A percentile compares a stretch with the other conserved stretches of the same genome.
phyloP scores from a whole-genome alignment of 352 stramenopile genomes.

The Pythium apleroticum region DNA sequence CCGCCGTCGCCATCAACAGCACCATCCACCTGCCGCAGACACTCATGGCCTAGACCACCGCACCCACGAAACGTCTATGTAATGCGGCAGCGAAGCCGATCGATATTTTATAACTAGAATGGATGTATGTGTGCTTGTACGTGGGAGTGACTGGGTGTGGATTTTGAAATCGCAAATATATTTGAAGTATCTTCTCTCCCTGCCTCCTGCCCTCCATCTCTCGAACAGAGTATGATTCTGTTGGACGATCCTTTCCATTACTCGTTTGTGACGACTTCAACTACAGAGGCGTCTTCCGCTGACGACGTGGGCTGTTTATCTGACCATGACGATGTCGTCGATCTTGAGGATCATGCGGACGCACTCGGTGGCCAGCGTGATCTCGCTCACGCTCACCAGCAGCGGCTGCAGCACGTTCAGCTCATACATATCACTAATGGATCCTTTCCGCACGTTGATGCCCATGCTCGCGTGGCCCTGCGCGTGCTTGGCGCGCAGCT shows the following conservation, averaged over 20 bases:
- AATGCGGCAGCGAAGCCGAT: conserved; percentile 1
- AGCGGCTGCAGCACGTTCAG: conserved; percentile 98
- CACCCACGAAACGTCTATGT: not conserved
- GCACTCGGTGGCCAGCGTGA: conserved; percentile 97
- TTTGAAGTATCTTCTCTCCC: conserved; percentile 6
- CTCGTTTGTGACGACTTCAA: not conserved
- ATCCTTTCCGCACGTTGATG: conserved; percentile 96
- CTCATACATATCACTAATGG: conserved; percentile 99
- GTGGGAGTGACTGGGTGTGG: too few species aligned
- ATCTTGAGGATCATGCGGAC: conserved; percentile 99
- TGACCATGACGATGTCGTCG: conserved; percentile 98
- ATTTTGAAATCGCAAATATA: conserved; percentile 17
- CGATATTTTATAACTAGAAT: conserved; percentile 14
- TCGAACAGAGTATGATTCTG: not conserved
- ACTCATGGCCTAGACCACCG: conserved; percentile 18
- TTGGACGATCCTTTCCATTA: not conserved
- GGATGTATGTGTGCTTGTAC: not conserved
- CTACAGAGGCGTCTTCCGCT: not conserved
- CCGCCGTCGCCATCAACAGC: conserved; percentile 70
- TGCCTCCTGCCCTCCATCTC: not conserved
- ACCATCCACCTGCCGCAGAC: conserved; percentile 51
- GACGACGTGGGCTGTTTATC: conserved; percentile 48
- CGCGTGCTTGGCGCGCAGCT: conserved; percentile 93
- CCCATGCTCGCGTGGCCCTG: conserved; percentile 91
- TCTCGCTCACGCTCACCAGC: conserved; percentile 97